phyloP scores from a whole-genome alignment of 2,329 filamentous ascomycete species.

The Epichloe sylvatica region DNA sequence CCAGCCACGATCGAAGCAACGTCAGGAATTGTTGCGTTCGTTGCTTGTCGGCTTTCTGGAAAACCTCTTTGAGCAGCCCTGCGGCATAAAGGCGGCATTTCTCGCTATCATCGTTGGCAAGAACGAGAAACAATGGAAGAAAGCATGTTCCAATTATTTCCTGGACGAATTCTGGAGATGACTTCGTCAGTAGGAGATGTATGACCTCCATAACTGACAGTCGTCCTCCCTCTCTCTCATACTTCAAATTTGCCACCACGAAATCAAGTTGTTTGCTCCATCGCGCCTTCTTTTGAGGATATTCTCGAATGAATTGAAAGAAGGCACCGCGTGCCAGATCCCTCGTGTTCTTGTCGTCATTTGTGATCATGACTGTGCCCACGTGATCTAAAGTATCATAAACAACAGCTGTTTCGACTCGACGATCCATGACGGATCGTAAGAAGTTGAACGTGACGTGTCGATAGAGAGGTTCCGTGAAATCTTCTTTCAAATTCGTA shows the following conservation, averaged over 20 bases:
- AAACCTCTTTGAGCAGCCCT: slow-evolving; percentile 66
- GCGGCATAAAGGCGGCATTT: slow-evolving; percentile 75
- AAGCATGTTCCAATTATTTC: slow-evolving; percentile 73
- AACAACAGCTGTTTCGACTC: slow-evolving; percentile 70
- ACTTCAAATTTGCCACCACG: slow-evolving; percentile 79
- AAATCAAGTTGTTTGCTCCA: slow-evolving; percentile 85
- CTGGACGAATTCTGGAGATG: slow-evolving; percentile 67
- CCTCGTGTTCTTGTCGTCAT: slow-evolving; percentile 76
- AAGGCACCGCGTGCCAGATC: slow-evolving; percentile 82
- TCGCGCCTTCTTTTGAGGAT: slow-evolving; percentile 78
- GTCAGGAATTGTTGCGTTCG: slow-evolving; percentile 55
- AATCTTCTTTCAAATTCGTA: slow-evolving; percentile 67
- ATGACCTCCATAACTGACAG: slow-evolving; percentile 88
- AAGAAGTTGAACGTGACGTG: slow-evolving; percentile 93
- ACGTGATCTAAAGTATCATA: slow-evolving; percentile 88
- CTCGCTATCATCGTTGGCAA: slow-evolving; percentile 77
- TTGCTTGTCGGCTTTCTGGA: slow-evolving; percentile 62
- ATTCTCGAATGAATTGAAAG: slow-evolving; percentile 87
- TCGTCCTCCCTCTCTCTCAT: slow-evolving; percentile 75
- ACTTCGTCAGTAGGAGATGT: slow-evolving; percentile 73
- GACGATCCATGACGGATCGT: slow-evolving; percentile 71
- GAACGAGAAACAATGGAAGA: slow-evolving; percentile 68
- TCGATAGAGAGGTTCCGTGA: slow-evolving; percentile 84
- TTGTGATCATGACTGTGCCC: slow-evolving; percentile 87
- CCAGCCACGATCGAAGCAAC: slow-evolving; percentile 62